These are phyloP conservation scores for Endoconidiophora laricicola DNA, from an alignment of 2,329 filamentous ascomycete genomes.

Conservation along the genomic window DNA sequence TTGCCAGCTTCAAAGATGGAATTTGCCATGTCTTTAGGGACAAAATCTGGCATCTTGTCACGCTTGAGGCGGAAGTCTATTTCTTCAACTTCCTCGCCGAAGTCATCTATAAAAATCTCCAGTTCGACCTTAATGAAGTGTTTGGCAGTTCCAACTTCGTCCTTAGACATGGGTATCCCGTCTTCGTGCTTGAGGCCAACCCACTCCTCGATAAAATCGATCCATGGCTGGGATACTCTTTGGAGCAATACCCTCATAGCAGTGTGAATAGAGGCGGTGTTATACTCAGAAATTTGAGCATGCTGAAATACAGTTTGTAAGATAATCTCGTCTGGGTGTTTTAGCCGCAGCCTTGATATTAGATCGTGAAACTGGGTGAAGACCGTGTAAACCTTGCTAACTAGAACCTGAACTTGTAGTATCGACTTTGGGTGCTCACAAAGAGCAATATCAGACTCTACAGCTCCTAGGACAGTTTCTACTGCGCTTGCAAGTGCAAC, in stretches of 20 bases:
- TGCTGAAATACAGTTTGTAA: constrained; percentile 45
- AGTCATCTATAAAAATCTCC: constrained; percentile 39
- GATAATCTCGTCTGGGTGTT: constrained; percentile 40
- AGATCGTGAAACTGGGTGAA: constrained; percentile 35
- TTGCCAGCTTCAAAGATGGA: constrained; percentile 65
- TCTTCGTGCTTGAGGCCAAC: constrained; percentile 49
- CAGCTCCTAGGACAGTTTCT: constrained; percentile 30
- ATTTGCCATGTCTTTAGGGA: constrained; percentile 51
- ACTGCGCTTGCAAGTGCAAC: constrained; percentile 36
- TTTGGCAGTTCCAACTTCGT: constrained; percentile 27
- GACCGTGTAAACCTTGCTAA: constrained; percentile 30
- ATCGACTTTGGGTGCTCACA: constrained; percentile 29
- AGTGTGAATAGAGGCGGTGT: constrained; percentile 41
- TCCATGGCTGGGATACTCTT: constrained; percentile 47
- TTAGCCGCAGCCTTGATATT: constrained; percentile 28
- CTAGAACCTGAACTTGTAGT: constrained; percentile 34
- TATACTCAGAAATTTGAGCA: constrained; percentile 46
- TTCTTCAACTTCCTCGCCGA: constrained; percentile 38
- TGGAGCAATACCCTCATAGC: constrained; percentile 51
- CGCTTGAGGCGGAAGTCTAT: constrained; percentile 46
- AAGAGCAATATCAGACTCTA: constrained; percentile 33
- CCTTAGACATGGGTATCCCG: constrained; percentile 35
- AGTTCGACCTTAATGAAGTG: constrained; percentile 45
- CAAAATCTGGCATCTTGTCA: constrained; percentile 52
- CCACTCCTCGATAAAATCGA: constrained; percentile 55